Base-by-base conservation (phyloP, 257 asterid species). In the Solanum neorickii region DNA sequence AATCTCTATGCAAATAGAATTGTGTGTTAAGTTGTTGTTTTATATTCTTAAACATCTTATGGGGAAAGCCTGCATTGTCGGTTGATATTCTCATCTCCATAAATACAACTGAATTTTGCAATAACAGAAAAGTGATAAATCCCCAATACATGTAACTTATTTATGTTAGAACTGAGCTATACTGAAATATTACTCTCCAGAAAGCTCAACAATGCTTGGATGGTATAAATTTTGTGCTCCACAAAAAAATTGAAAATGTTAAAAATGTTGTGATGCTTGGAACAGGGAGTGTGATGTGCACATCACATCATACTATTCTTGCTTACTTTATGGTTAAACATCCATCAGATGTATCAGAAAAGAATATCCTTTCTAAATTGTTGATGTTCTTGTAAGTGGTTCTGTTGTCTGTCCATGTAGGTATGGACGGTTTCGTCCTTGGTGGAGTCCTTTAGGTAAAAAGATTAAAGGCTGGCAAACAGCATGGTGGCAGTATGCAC, bases 401-500 rank as follows among this genome's bases (percentile, higher is more conserved):
- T 86, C 68, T 76, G 31, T 88, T 90, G 86, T 62, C 47, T 77
- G 86, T 75, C 83, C 87, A 86, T 87, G 83, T 88, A 96, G 99
- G 91, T 95, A 95, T 90, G 99, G 99, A 27, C 95, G 97, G 12
- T 95, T 92, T 91, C 98, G 98, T 73, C 99, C 99, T 89, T 96
- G 96, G 98, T 88, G 93, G 96, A 92, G 94, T 92, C 98, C 98
- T 88, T 87, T 97, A 91, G 91, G 87, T 69, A 88, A 91, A 92
- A 95, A 92, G 92, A 93, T 89, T 77, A 87, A 88, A 78, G 99
- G 99, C 88, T 97, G 99, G 99, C 95, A 95, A 89, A 93, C 90
- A 87, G 95, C 95, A 46, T 97, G 99, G 99, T 97, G 99, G 99
- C 94, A 91, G 86, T 97, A 97, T 87, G 98, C 99, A 83, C 98